Evolutionary conservation across 345 rosid species (phyloP), one percentile per base, ranked within the genome.

Genomic region (Cochlearia excelsa): DNA sequence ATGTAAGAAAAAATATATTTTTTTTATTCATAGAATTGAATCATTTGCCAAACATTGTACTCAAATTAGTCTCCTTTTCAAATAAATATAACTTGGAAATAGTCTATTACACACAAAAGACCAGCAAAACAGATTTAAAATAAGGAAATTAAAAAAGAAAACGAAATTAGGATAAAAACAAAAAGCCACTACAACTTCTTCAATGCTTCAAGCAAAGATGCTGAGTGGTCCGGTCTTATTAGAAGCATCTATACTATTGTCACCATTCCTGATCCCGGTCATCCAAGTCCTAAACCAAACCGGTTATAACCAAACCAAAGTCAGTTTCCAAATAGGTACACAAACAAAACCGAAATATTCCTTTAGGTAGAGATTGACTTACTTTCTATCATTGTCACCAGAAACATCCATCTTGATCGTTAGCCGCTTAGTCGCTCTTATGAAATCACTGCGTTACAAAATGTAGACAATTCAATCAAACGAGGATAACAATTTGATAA

Each of bases 151-250:
- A 2, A 33, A 5, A 33, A 1, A 37, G 40, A 47, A 42, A 37
- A 27, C 9, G 29, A 28, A 55, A 49, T 30, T 42, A 55, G 48
- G 44, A 42, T 70, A 41, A 49, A 43, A 49, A 61, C 57, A 61
- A 43, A 28, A 35, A 9, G 11, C 37, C 40, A 37, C 40, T 37
- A 37, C 40, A 4, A 1, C 40, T 37, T 1, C 2, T 57, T 43
- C 69, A 57, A 30, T 51, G 55, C 49, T 58, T 56, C 65, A 86
- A 2, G 85, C 96, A 4, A 78, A 80, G 67, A 84, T 86, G 82
- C 95, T 84, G 57, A 84, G 70, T 0, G 95, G 90, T 43, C 93
- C 88, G 1, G 83, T 70, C 76, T 88, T 86, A 51, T 66, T 77
- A 5, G 95, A 70, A 26, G 87, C 74, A 37, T 77, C 80, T 6